Percentiles rank a stretch among this genome's conserved stretches.
Evolutionary conservation across 768 basidiomycete genomes (phyloP).

Genomic region (Tricholomella constricta): DNA sequence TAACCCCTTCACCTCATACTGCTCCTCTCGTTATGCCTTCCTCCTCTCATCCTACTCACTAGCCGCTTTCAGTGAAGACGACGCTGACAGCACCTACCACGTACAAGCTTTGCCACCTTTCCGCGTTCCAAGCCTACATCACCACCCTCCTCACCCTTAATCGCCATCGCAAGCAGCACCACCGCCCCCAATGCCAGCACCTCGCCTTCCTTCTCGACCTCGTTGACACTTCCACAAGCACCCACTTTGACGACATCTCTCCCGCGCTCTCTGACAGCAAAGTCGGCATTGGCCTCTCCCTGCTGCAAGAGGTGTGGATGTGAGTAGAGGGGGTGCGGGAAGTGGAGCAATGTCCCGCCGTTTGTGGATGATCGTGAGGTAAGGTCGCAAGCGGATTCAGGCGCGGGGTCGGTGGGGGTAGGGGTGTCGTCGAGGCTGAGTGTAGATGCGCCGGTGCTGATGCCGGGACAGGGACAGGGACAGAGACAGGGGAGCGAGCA

Average conservation of each 20-base stretch:
- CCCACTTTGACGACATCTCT: conserved; percentile 30
- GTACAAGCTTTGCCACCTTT: background rate
- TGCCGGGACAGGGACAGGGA: too few relatives aligned
- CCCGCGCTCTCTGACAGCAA: conserved; percentile 56
- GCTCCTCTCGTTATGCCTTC: conserved; percentile 7
- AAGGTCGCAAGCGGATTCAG: conserved; percentile 6
- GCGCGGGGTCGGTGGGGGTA: background rate
- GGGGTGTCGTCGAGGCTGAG: conserved; percentile 1
- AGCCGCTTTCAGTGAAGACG: background rate
- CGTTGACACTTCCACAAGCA: conserved; percentile 22
- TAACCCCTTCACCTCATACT: background rate
- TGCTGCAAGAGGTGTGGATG: conserved; percentile 45
- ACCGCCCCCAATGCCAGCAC: background rate
- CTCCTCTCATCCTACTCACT: conserved; percentile 11
- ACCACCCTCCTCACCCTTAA: background rate
- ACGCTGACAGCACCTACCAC: background rate
- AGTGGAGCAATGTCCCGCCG: conserved; percentile 6
- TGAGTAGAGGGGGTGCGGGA: too few relatives aligned
- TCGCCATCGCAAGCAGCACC: conserved; percentile 8
- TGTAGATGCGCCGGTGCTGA: too few relatives aligned
- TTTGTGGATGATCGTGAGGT: conserved; percentile 14
- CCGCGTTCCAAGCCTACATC: background rate
- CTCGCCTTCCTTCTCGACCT: background rate
- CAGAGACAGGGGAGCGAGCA: too few relatives aligned
- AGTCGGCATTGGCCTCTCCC: conserved; percentile 67